Base-by-base conservation (phyloP, 148 eudicot species). In the Spergularia marina region DNA sequence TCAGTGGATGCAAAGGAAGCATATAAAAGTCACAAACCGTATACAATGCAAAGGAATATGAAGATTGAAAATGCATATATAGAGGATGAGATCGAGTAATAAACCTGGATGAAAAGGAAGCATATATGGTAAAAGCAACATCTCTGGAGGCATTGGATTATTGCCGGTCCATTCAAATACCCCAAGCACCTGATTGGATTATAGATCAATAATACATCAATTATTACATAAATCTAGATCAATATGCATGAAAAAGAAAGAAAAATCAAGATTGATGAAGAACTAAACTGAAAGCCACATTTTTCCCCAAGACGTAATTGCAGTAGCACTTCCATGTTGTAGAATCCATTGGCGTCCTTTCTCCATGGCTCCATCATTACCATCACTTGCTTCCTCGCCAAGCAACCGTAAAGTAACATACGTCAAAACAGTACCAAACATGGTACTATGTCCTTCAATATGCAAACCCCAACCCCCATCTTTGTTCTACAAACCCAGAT, bases 381-480 rank as follows among this genome's bases (percentile, higher is more conserved):
- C 99, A 73, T 86, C 99, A 81, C 88, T 84, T 39, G 91, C 77
- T 76, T 84, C 96, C 86, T 95, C 94, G 20, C 97, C 99, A 74
- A 95, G 96, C 88, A 95, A 86, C 76, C 99, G 86, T 80, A 95
- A 78, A 66, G 97, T 89, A 72, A 95, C 89, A 83, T 95, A 95
- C 49, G 83, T 88, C 88, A 95, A 77, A 67, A 72, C 91, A 76
- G 90, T 88, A 78, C 99, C 99, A 85, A 95, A 95, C 99, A 95
- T 95, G 77, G 97, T 92, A 78, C 96, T 92, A 39, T 85, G 92
- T n/a, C 99, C 97, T 80, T 95, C 99, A 81, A 92, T 95, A 83
- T 95, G 99, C 82, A 92, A 83, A 61, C 97, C 99, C 99, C 99
- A 95, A 9, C 99, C 99, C 80, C 99, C 99, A 89, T 95, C 99